Evolutionary conservation across 768 basidiomycete species (phyloP).

Genomic region (Mycena vitilis): DNA sequence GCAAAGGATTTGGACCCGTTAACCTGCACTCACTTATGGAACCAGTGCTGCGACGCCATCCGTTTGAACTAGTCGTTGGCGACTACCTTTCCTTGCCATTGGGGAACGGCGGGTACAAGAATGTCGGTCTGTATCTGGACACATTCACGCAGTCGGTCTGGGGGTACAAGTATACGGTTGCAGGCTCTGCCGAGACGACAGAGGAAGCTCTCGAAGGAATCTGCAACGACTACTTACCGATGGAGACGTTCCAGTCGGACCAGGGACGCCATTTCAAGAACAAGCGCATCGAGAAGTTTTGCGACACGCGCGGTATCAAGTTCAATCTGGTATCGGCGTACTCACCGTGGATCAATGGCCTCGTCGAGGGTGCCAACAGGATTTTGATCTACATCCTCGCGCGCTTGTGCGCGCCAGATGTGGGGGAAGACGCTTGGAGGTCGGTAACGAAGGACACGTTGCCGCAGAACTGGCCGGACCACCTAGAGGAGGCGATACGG

Average conservation of each 20-base stretch:
- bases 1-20: conserved; percentile 40
- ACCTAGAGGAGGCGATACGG: conserved; percentile 35
- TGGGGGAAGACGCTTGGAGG: conserved; percentile 31
- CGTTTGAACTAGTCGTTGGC: conserved; percentile 7
- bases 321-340: too few relatives aligned
- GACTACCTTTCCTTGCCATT: conserved; percentile 44
- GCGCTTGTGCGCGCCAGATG: conserved; percentile 37
- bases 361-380: too few relatives aligned
- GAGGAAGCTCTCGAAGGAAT: conserved; percentile 35
- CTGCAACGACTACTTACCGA: conserved; percentile 12
- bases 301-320: too few relatives aligned
- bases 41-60: neutral
- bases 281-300: too few relatives aligned
- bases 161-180: conserved; percentile 36
- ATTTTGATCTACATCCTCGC: conserved; percentile 36
- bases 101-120: conserved; percentile 39
- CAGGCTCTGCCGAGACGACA: conserved; percentile 12
- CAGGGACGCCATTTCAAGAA: too few relatives aligned
- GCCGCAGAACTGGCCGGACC: conserved; percentile 38
- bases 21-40: conserved; percentile 38
- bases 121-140: conserved; percentile 37
- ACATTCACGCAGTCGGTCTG: conserved; percentile 34
- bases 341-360: too few relatives aligned
- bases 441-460: conserved; percentile 26
- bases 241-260: conserved; percentile 41